Conservation (phyloP, 768 basidiomycete species). For the Erythrobasidium yunnanense region DNA sequence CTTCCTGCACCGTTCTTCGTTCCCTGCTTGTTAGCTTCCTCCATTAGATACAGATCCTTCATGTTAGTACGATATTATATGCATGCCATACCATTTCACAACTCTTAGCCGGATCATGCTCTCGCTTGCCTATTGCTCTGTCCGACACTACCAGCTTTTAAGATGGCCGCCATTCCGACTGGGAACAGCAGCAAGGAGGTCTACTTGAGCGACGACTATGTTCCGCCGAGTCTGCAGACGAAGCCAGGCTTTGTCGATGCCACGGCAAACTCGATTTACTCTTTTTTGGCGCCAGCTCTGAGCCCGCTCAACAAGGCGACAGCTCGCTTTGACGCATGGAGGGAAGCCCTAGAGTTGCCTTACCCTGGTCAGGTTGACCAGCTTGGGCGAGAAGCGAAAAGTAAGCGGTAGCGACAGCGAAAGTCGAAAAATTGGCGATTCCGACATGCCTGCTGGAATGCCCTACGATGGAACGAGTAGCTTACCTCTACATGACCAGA, state of each 20-base stretch:
- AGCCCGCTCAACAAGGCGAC: slow-evolving; percentile 9
- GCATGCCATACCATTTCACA: too few relatives aligned
- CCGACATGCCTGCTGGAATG: not conserved
- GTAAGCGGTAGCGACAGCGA: too few relatives aligned
- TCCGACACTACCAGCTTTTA: too few relatives aligned
- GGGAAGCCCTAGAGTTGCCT: slow-evolving; percentile 20
- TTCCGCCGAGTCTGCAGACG: not conserved
- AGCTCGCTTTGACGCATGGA: slow-evolving; percentile 19
- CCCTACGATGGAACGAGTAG: too few relatives aligned
- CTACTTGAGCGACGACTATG: slow-evolving; percentile 15
- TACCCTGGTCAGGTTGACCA: slow-evolving; percentile 23
- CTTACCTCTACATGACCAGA: too few relatives aligned
- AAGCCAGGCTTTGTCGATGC: slow-evolving; percentile 1
- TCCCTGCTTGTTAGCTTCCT: too few relatives aligned
- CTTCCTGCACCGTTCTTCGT: too few relatives aligned
- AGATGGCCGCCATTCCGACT: not conserved
- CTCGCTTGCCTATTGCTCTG: too few relatives aligned
- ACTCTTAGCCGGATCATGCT: too few relatives aligned
- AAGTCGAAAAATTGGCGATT: not conserved
- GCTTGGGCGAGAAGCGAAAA: slow-evolving; percentile 26
- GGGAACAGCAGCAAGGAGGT: slow-evolving; percentile 10
- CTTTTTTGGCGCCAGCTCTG: slow-evolving; percentile 14
- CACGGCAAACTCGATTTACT: not conserved
- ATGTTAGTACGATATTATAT: too few relatives aligned
- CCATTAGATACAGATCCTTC: too few relatives aligned